Evolutionary conservation across 2,329 filamentous ascomycete species (phyloP), one percentile per base, ranked within the genome.

Genomic region (Ceratocystis papillata): DNA sequence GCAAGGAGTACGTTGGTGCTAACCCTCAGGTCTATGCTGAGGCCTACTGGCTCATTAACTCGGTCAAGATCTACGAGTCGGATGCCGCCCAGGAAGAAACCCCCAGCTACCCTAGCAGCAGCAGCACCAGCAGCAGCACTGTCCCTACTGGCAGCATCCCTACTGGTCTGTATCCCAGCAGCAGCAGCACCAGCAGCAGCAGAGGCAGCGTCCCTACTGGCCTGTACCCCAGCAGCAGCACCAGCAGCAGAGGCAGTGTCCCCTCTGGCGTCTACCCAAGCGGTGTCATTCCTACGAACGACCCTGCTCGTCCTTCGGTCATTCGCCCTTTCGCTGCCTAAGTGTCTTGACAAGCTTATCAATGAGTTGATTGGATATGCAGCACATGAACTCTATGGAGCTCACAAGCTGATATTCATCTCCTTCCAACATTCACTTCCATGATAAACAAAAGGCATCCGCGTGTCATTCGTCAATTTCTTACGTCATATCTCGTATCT

Each of bases 41-140:
- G 28, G 83, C 88, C 1, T 95, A 87, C 77, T 96, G 90, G 88
- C 76, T 83, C 68, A 81, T 96, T 75, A 88, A 88, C 72, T 85
- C 81, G 45, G 78, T 91, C 72, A 85, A 83, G 75, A 82, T 90
- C 15, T 91, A 61, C 37, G 25, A 57, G 41, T 37, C 33, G 1
- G 33, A 37, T 37, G 33, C 33, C 7, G 33, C 33, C 33, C 33
- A 37, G 10, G 33, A 37, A 12, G 33, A 1, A 37, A 37, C 33
- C 33, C 33, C 33, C 33, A 37, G 3, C 2, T 37, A 37, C 33
- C 33, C 33, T 12, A 37, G 33, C 10, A 12, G 33, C 33, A 37
- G 8, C 28, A 30, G 5, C 4, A 30, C 28, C 25, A 28, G 25
- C 28, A 30, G 28, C 30, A 30, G 30, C 30, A 30, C 6, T 30